These are phyloP conservation scores for Ogataea ramenticola DNA, from an alignment of 805 yeast genomes.

Conservation along the genomic window DNA sequence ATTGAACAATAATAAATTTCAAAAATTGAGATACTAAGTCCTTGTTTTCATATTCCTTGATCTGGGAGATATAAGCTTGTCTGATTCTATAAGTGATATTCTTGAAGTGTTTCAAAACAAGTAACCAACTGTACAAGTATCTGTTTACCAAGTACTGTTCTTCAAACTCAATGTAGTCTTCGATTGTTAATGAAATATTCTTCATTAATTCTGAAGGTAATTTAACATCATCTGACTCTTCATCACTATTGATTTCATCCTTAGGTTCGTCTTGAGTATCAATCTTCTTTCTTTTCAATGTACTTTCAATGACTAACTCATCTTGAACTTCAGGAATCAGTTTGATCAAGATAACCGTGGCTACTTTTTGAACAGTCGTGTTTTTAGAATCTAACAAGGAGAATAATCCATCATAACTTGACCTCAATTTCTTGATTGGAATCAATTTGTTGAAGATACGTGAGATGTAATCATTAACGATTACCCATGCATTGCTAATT, in stretches of 20 bases:
- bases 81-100: constrained; percentile 61
- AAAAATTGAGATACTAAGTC: constrained; percentile 44
- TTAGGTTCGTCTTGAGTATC: constrained; percentile 9
- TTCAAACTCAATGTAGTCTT: constrained; percentile 33
- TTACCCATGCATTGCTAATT: constrained; percentile 23
- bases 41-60: constrained; percentile 31
- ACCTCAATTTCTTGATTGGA: constrained; percentile 24
- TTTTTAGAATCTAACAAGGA: constrained; percentile 19
- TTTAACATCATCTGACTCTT: constrained; percentile 15
- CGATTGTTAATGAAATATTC: constrained; percentile 22
- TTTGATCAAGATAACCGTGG: constrained; percentile 30
- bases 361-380: constrained; percentile 36
- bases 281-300: constrained; percentile 37
- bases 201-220: constrained; percentile 37
- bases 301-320: constrained; percentile 54
- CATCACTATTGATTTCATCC: constrained; percentile 12
- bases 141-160: constrained; percentile 28
- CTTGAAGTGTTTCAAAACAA: constrained; percentile 54
- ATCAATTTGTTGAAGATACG: constrained; percentile 13
- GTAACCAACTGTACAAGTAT: constrained; percentile 64
- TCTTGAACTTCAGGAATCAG: constrained; percentile 45
- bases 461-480: constrained; percentile 29
- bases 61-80: constrained; percentile 48
- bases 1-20: constrained; percentile 44
- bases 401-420: constrained; percentile 30